A percentile compares a stretch with the other conserved stretches of the same genome.
Evolutionary conservation across 495 filamentous ascomycete species (phyloP).

Genomic region (Penicillium psychrofluorescens): DNA sequence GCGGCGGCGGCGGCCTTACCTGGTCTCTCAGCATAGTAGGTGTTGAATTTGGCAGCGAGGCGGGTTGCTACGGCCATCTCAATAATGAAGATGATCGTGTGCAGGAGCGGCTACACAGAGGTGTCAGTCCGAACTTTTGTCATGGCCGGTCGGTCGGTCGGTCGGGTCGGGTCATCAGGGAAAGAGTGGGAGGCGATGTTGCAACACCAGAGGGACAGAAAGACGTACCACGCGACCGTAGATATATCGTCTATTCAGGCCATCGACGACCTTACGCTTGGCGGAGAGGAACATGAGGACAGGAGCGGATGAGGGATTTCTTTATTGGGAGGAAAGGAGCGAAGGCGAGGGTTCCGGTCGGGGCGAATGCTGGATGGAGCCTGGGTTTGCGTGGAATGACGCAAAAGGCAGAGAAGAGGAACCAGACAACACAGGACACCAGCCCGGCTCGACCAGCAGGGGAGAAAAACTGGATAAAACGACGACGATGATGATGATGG

Average conservation of each 20-base stretch:
- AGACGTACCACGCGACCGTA: slow-evolving; percentile 67
- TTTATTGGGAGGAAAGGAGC: slow-evolving; percentile 1
- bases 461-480: too few relatives aligned
- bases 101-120: slow-evolving; percentile 67
- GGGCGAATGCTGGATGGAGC: slow-evolving; percentile 4
- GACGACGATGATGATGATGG: not conserved
- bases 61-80: slow-evolving; percentile 81
- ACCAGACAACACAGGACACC: not conserved
- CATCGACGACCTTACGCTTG: slow-evolving; percentile 55
- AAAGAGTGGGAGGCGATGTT: slow-evolving; percentile 1
- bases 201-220: slow-evolving; percentile 1
- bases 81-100: slow-evolving; percentile 76
- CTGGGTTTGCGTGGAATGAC: slow-evolving; percentile 31
- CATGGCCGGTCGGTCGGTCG: slow-evolving; percentile 9
- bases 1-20: slow-evolving; percentile 37
- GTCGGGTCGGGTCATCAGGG: slow-evolving; percentile 1
- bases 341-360: slow-evolving; percentile 19
- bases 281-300: slow-evolving; percentile 36
- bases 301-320: not conserved
- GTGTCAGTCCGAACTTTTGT: not conserved
- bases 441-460: not conserved
- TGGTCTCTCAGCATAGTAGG: slow-evolving; percentile 82
- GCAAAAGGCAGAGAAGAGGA: slow-evolving; percentile 19
- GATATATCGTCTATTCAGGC: slow-evolving; percentile 70
- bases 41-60: slow-evolving; percentile 79